Base-by-base conservation (phyloP, 768 basidiomycete genomes). In the Crassisporium funariophilum region DNA sequence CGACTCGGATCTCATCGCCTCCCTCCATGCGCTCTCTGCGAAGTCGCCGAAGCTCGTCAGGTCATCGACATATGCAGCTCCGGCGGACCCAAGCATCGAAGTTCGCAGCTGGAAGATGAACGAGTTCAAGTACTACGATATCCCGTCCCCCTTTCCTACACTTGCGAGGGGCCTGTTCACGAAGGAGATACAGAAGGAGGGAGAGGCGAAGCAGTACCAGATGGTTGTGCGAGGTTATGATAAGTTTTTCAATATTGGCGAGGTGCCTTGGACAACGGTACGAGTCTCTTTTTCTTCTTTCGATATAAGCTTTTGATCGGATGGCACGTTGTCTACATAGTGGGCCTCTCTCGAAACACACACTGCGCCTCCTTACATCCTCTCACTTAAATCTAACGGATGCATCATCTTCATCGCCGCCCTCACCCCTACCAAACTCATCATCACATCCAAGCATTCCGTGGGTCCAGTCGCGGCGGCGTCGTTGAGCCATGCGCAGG, bases 241-340 rank as follows among this genome's bases (percentile, higher is more conserved):
- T 73, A 99, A 99, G 72, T 98, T 99, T 68, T 98, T 98, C 75
- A 98, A 97, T 62, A 91, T 97, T 22, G 91, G 86, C 3, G 97
- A 99, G 65, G 92, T 98, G 4, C 90, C 87, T 2, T 98, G 95
- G 93, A 95, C 88, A 1, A 83, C 84, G 46, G 95, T 95, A 61
- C 56, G 89, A 72, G 31, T 39, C 23, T 29, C 17, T 4, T 42
- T 44, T 6, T 25, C 44, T 13, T 27, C 17, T 50, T 29, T 49
- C 49, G 15, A 46, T 41, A 5, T 7, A 29, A 36, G 40, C 15
- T 35, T 5, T 51, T 4, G 36, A 21, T 11, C 13, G 22, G 9
- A 24, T 21, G 11, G 13, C n/a, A 19, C n/a, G 15, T 35, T 21
- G 5, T 8, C 10, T 27, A 16, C 16, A n/a, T 43, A 95, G 92